These are phyloP conservation scores for Aureoboletus auriporus DNA, from an alignment of 768 basidiomycete species.

Conservation along the genomic window DNA sequence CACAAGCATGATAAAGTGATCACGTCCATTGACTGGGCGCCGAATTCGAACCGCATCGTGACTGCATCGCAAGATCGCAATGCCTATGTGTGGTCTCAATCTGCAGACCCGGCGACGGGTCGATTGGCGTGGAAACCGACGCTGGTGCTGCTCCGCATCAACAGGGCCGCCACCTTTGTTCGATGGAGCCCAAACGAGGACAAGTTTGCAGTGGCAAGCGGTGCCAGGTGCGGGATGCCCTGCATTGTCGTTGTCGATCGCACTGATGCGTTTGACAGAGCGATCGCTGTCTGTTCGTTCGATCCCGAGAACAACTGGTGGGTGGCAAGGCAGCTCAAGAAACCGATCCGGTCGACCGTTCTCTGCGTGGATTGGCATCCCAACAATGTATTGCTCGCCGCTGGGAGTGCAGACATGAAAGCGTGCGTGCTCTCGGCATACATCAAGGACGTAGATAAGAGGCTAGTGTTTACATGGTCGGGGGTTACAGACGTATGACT, in stretches of 20 bases:
- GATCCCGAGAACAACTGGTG: slow-evolving; percentile 99
- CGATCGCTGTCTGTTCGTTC: slow-evolving; percentile 95
- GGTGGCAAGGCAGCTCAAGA: slow-evolving; percentile 96
- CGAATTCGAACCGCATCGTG: slow-evolving; percentile 93
- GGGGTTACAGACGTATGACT: background rate
- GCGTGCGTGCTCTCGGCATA: slow-evolving; percentile 97
- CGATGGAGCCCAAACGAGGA: slow-evolving; percentile 97
- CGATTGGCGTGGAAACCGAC: slow-evolving; percentile 88
- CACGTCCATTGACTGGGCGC: slow-evolving; percentile 99
- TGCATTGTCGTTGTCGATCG: background rate
- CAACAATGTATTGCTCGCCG: slow-evolving; percentile 95
- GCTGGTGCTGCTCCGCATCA: slow-evolving; percentile 91
- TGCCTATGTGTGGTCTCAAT: slow-evolving; percentile 96
- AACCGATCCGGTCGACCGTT: slow-evolving; percentile 94
- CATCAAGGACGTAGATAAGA: slow-evolving; percentile 96
- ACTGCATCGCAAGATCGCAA: slow-evolving; percentile 99
- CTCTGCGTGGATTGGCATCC: slow-evolving; percentile 97
- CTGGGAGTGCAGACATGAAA: slow-evolving; percentile 97
- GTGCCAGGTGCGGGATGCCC: slow-evolving; percentile 62
- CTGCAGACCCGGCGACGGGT: slow-evolving; percentile 68
- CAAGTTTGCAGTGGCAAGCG: slow-evolving; percentile 97
- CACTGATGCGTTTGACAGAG: slow-evolving; percentile 40
- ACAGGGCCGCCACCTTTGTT: slow-evolving; percentile 92
- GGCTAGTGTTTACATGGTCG: slow-evolving; percentile 43
- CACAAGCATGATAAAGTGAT: slow-evolving; percentile 93